Evolutionary conservation across 2,329 filamentous ascomycete genomes (phyloP).

Genomic region (Colletotrichum abscissum): DNA sequence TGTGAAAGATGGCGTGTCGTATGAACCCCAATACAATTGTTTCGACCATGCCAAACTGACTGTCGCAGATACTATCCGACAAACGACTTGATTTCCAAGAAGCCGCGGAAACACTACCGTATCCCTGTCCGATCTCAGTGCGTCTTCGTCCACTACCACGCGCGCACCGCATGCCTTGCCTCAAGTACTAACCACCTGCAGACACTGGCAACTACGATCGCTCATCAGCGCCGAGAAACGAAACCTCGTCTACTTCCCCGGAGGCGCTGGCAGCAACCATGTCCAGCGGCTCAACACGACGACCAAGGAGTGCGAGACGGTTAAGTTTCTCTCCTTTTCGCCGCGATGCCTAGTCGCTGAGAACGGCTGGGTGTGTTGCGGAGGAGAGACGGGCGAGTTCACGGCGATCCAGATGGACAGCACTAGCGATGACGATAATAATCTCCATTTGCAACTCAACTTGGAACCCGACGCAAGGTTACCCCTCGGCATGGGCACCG

Average conservation of each 20-base stretch:
- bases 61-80: conserved; percentile 70
- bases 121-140: conserved; percentile 74
- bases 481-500: conserved; percentile 39
- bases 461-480: conserved; percentile 49
- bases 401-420: conserved; percentile 76
- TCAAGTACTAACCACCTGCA: conserved; percentile 47
- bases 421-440: conserved; percentile 41
- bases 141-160: conserved; percentile 2
- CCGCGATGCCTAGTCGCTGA: conserved; percentile 91
- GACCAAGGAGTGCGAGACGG: conserved; percentile 77
- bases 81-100: conserved; percentile 70
- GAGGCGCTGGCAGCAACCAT: conserved; percentile 72
- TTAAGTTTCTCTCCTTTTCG: conserved; percentile 76
- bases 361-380: conserved; percentile 90
- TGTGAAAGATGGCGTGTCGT: conserved; percentile 50
- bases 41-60: neutral
- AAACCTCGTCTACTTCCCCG: conserved; percentile 87
- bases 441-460: conserved; percentile 40
- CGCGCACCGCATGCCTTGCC: neutral
- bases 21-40: neutral
- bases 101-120: conserved; percentile 74
- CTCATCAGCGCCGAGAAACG: conserved; percentile 85
- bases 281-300: conserved; percentile 77
- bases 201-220: conserved; percentile 90
- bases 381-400: conserved; percentile 89